phyloP scores from a whole-genome alignment of 1,284 basidiomycete species.

The Puccinia horiana region DNA sequence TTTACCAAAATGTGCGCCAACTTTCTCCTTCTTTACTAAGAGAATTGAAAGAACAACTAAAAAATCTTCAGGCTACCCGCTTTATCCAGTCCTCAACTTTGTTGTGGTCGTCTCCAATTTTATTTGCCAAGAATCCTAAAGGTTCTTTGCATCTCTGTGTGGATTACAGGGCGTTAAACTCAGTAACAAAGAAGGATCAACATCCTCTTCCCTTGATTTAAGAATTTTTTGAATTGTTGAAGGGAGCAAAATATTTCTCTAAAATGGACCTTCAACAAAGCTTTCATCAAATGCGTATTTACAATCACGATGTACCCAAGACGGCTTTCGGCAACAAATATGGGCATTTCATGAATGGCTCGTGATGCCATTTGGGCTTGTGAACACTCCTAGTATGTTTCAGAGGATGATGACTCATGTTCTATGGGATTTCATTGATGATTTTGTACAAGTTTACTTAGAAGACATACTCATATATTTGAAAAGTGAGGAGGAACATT shows the following conservation, averaged over 20 bases:
- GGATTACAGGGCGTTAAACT: not conserved
- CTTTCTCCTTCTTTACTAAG: not conserved
- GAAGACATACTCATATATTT: constrained; percentile 36
- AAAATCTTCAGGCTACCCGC: not conserved
- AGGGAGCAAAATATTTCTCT: not conserved
- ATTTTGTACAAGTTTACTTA: constrained; percentile 26
- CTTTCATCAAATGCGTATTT: constrained; percentile 20
- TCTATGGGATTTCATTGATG: constrained; percentile 9
- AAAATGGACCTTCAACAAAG: not conserved
- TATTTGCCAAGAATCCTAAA: not conserved
- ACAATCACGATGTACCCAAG: not conserved
- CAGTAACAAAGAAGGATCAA: not conserved
- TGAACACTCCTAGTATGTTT: constrained; percentile 17
- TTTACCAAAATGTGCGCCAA: not conserved
- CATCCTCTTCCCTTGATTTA: not conserved
- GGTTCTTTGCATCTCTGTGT: not conserved
- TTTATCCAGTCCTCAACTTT: not conserved
- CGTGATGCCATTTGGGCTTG: too few relatives aligned
- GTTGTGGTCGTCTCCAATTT: not conserved
- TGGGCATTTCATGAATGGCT: constrained; percentile 31
- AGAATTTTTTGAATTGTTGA: not conserved
- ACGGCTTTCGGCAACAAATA: too few relatives aligned
- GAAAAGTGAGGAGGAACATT: not conserved
- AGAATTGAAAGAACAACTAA: not conserved
- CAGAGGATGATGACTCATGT: constrained; percentile 35